phyloP scores from a whole-genome alignment of 2,329 filamentous ascomycete species.

The Cladophialophora exuberans region DNA sequence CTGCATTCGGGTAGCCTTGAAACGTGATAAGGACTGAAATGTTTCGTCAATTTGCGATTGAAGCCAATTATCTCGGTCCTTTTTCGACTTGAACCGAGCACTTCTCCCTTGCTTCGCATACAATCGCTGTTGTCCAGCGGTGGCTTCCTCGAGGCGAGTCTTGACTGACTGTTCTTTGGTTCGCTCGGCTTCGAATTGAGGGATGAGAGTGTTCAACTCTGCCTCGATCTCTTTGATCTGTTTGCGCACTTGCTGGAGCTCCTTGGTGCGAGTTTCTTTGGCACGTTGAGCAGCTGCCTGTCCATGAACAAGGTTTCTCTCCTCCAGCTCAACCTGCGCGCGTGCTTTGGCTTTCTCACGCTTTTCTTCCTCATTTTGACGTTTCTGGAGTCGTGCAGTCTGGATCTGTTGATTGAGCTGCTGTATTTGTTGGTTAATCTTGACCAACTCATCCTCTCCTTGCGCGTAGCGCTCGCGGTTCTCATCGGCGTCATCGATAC shows the following conservation, averaged over 20 bases:
- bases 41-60: conserved; percentile 79
- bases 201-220: conserved; percentile 72
- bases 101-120: conserved; percentile 91
- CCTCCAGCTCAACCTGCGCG: conserved; percentile 83
- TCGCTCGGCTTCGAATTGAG: conserved; percentile 74
- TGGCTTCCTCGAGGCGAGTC: conserved; percentile 73
- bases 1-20: conserved; percentile 83
- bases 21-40: conserved; percentile 72
- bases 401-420: conserved; percentile 81
- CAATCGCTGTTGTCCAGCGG: conserved; percentile 74
- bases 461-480: conserved; percentile 75
- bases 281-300: conserved; percentile 77
- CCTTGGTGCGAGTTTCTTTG: conserved; percentile 69
- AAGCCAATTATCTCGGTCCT: conserved; percentile 83
- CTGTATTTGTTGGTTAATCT: conserved; percentile 77
- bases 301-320: conserved; percentile 80
- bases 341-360: conserved; percentile 77
- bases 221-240: conserved; percentile 76
- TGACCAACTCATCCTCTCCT: conserved; percentile 76
- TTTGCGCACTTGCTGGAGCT: conserved; percentile 71
- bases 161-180: conserved; percentile 72
- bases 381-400: conserved; percentile 79
- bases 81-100: conserved; percentile 83
- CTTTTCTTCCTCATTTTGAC: conserved; percentile 86
- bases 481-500: conserved; percentile 81